Conservation (phyloP, 345 rosid species). For the Lepidium africanum region DNA sequence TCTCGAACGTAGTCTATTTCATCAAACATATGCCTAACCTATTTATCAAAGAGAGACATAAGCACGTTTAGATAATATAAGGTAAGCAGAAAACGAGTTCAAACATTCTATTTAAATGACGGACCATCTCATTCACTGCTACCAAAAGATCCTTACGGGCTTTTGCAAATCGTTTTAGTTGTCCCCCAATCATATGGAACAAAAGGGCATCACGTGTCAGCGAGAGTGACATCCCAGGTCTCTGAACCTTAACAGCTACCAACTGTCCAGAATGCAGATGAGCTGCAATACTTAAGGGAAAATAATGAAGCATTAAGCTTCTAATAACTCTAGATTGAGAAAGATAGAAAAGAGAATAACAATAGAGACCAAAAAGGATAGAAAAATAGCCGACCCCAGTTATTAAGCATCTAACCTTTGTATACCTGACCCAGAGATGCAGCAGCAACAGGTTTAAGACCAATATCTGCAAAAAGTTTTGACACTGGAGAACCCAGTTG, state of each 20-base stretch:
- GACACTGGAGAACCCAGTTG: conserved; percentile 67
- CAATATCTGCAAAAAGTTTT: conserved; percentile 73
- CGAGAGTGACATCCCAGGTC: conserved; percentile 76
- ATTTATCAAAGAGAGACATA: conserved; percentile 50
- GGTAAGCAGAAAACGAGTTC: conserved; percentile 8
- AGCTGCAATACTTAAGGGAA: conserved; percentile 68
- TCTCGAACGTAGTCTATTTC: conserved; percentile 86
- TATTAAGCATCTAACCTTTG: conserved; percentile 59
- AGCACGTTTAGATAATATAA: conserved; percentile 28
- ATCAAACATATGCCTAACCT: conserved; percentile 99
- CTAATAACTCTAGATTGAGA: not conserved
- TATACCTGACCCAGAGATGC: conserved; percentile 98
- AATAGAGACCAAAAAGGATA: conserved; percentile 3
- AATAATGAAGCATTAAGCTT: conserved; percentile 24
- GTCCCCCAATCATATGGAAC: conserved; percentile 92
- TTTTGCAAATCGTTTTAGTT: conserved; percentile 81
- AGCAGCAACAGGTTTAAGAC: conserved; percentile 84
- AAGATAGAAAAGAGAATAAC: not conserved
- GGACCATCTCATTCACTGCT: conserved; percentile 92
- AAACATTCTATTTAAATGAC: conserved; percentile 17
- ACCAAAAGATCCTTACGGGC: conserved; percentile 85
- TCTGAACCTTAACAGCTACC: conserved; percentile 96
- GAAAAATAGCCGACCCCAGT: not conserved
- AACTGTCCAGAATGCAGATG: conserved; percentile 95
- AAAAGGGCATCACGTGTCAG: conserved; percentile 94